A percentile compares a stretch with the other conserved stretches of the same genome.
phyloP scores from a whole-genome alignment of 2,329 filamentous ascomycete genomes.

The Grosmannia penicillata region DNA sequence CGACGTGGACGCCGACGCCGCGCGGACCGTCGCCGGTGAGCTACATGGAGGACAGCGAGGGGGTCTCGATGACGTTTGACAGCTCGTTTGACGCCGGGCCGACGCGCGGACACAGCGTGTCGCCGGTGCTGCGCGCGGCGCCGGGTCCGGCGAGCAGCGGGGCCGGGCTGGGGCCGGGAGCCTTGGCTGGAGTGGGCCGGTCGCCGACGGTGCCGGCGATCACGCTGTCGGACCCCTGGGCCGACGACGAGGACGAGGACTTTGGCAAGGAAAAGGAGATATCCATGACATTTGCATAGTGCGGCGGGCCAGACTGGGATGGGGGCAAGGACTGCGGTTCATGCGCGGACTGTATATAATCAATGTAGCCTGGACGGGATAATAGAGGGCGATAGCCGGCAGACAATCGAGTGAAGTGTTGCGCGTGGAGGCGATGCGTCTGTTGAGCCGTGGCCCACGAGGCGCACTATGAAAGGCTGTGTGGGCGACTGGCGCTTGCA shows the following conservation, averaged over 20 bases:
- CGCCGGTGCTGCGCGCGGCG: no score
- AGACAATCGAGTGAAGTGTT: no score
- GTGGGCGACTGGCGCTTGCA: no score
- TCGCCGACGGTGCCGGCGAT: constrained; percentile 36
- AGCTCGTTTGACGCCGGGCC: constrained; percentile 35
- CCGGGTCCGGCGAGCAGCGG: no score
- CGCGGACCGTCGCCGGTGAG: background rate
- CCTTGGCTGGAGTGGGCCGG: constrained; percentile 14
- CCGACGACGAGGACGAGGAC: constrained; percentile 46
- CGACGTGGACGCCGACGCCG: constrained; percentile 10
- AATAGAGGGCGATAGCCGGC: no score
- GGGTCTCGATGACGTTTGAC: constrained; percentile 60
- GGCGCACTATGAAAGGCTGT: no score
- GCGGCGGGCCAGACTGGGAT: background rate
- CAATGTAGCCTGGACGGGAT: no score
- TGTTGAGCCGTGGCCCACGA: no score
- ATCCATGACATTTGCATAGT: constrained; percentile 63
- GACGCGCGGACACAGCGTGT: constrained; percentile 12
- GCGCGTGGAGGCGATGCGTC: no score
- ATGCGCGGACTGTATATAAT: no score
- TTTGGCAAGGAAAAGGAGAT: constrained; percentile 64
- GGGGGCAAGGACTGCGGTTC: no score
- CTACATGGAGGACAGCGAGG: constrained; percentile 25
- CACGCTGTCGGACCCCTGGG: constrained; percentile 50
- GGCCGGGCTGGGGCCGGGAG: constrained; percentile 23